Percentiles rank a stretch among this genome's conserved stretches.
Conservation (phyloP, 176 grass and related monocot genomes). For the Dactylis glomerata region DNA sequence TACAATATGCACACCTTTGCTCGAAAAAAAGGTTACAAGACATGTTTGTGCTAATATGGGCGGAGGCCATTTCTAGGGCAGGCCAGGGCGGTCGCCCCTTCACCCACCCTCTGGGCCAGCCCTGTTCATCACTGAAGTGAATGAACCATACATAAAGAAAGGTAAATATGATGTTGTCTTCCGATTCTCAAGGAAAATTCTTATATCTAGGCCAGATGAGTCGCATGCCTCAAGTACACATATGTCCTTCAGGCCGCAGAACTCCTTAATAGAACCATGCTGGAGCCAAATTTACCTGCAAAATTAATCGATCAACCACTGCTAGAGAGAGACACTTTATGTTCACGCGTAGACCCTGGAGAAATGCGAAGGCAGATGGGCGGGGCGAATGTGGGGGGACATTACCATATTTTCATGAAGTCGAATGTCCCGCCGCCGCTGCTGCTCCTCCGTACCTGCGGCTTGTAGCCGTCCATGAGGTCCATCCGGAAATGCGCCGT, state of each 20-base stretch:
- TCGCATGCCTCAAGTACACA: not conserved
- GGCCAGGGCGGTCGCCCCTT: not conserved
- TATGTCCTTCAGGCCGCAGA: not conserved
- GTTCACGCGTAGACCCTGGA: not conserved
- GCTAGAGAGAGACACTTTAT: not conserved
- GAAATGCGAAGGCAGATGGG: not conserved
- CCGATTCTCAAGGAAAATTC: not conserved
- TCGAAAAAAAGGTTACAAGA: not conserved
- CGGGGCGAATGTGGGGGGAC: not conserved
- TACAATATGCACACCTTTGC: not conserved
- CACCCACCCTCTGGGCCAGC: not conserved
- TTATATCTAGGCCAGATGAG: not conserved
- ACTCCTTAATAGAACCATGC: not conserved
- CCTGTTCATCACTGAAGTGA: not conserved
- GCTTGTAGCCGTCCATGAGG: conserved; percentile 13
- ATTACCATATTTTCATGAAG: not conserved
- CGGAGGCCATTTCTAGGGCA: not conserved
- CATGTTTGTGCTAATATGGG: not conserved
- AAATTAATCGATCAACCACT: not conserved
- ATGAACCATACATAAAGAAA: not conserved
- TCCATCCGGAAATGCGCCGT: conserved; percentile 1
- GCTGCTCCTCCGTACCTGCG: not conserved
- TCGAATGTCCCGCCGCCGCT: not conserved
- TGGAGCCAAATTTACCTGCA: not conserved
- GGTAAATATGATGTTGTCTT: not conserved